Percentiles rank a stretch among this genome's conserved stretches.
Evolutionary conservation across 805 yeast species (phyloP).

Genomic region (Saturnispora bothae): DNA sequence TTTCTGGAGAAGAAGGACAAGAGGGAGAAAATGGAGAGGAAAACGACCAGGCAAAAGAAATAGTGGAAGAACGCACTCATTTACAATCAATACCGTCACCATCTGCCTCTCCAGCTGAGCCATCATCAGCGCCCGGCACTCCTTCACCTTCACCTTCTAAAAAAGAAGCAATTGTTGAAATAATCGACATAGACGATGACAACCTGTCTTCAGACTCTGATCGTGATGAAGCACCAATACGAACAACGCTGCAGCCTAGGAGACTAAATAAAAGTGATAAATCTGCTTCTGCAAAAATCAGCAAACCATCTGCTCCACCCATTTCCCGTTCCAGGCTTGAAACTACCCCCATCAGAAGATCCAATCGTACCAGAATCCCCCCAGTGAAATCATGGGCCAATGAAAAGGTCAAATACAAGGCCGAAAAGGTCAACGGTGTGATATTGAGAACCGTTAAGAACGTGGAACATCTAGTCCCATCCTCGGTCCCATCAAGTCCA

Average conservation of each 20-base stretch:
- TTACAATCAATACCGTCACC: too few species aligned
- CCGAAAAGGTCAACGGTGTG: slow-evolving; percentile 33
- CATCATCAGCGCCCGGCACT: neutral
- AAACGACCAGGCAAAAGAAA: neutral
- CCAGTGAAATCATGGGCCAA: slow-evolving; percentile 82
- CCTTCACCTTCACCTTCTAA: neutral
- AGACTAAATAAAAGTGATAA: too few species aligned
- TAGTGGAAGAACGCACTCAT: neutral
- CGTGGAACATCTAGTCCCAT: neutral
- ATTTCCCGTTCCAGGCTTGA: slow-evolving; percentile 1
- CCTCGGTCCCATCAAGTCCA: neutral
- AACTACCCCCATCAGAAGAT: slow-evolving; percentile 40
- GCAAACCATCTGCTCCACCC: too few species aligned
- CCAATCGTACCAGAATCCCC: slow-evolving; percentile 53
- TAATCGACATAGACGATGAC: too few species aligned
- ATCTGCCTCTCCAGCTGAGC: too few species aligned
- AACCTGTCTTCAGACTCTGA: too few species aligned
- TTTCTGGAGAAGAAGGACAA: neutral
- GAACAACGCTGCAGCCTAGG: too few species aligned
- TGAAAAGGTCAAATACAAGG: slow-evolving; percentile 56
- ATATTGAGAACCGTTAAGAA: slow-evolving; percentile 41
- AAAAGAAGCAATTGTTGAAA: slow-evolving; percentile 8
- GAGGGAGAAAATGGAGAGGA: neutral
- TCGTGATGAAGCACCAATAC: too few species aligned
- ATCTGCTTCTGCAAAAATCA: too few species aligned